Conservation (phyloP, 108 stramenopile species). For the Aurantiochytrium sp. region DNA sequence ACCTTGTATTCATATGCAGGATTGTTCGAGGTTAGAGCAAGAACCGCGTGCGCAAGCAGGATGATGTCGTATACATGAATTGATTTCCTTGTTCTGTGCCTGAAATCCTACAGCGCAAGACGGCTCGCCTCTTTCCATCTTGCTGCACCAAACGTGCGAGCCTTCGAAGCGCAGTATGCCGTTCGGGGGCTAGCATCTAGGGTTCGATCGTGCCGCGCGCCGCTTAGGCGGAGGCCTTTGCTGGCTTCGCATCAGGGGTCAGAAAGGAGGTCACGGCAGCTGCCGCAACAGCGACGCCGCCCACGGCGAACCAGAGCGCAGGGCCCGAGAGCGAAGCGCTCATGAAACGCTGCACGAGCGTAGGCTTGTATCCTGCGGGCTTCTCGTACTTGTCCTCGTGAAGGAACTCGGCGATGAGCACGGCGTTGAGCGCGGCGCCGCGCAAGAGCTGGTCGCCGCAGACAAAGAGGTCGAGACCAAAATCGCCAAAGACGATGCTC, state of each 20-base stretch:
- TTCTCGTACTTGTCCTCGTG: conserved; percentile 49
- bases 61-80: too few relatives aligned
- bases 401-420: conserved; percentile 87
- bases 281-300: not conserved
- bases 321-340: not conserved
- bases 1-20: too few relatives aligned
- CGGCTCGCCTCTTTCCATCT: too few relatives aligned
- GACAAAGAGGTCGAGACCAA: conserved; percentile 93
- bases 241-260: not conserved
- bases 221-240: not conserved
- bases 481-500: conserved; percentile 74
- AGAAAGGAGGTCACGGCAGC: not conserved
- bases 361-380: not conserved
- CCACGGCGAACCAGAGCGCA: not conserved
- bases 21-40: too few relatives aligned
- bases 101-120: too few relatives aligned
- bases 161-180: too few relatives aligned
- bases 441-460: conserved; percentile 93
- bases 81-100: too few relatives aligned
- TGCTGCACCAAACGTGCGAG: too few relatives aligned
- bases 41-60: too few relatives aligned
- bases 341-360: not conserved
- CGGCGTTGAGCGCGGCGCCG: conserved; percentile 94
- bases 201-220: too few relatives aligned
- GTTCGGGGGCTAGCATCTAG: too few relatives aligned